Evolutionary conservation across 176 grass and related monocot genomes (phyloP), one percentile per base, ranked within the genome.

Genomic region (Musa schizocarpa): DNA sequence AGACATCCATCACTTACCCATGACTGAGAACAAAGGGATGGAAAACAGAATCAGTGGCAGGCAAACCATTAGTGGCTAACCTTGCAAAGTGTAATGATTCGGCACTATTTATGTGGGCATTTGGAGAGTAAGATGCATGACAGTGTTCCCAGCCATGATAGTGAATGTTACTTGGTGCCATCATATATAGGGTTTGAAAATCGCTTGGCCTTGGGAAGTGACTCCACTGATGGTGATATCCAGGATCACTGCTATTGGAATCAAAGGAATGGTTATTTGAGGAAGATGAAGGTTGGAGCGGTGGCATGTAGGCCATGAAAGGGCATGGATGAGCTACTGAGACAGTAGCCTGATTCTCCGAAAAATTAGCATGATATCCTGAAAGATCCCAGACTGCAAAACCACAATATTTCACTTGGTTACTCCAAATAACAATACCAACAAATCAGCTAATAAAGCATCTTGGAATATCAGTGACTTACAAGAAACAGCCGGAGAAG

Each of bases 361-460:
- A 53, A 78, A 88, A 83, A 23, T 86, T 24, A 63, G 68, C 48
- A n/a, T 86, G 83, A 43, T 92, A 83, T 58, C 89, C 78, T 81
- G 86, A 86, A 21, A 88, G 81, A 86, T 92, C 89, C 74, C 85
- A 83, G 78, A 89, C 90, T 92, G 86, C 81, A 92, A 13, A 17
- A 73, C 19, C 48, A 82, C 74, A 63, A 25, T 14, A 14, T 56
- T 21, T 27, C 13, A 17, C 29, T 26, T 29, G 71, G 24, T 56
- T 54, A n/a, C 26, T 3, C 71, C 55, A 17, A 26, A 74, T 54
- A 11, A 49, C 26, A 43, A 1, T 8, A 55, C 23, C 13, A 24
- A 53, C 23, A 55, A 34, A 69, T 50, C 14, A 27, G 13, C 14
- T n/a, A 26, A 54, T 22, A 27, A 74, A 26, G 25, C 13, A 74